A percentile compares a stretch with the other conserved stretches of the same genome.
These are phyloP conservation scores for Fusarium armeniacum DNA, from an alignment of 2,329 filamentous ascomycete species.

Conservation along the genomic window DNA sequence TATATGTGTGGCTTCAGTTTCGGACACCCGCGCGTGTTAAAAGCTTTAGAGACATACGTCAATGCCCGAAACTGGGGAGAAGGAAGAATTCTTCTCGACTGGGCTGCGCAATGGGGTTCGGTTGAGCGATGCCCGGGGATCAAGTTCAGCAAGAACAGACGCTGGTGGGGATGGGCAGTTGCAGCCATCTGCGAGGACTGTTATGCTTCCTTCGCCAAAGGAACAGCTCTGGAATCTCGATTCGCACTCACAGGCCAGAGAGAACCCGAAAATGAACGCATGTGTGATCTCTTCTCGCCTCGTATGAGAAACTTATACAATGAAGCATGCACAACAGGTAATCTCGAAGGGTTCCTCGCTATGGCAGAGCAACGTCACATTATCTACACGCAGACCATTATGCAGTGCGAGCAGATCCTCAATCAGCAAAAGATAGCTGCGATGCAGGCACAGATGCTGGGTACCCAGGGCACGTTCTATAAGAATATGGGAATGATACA, in stretches of 20 bases:
- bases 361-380: constrained; percentile 46
- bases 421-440: constrained; percentile 46
- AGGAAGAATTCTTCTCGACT: constrained; percentile 47
- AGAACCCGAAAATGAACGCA: constrained; percentile 34
- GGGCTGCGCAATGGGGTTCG: constrained; percentile 49
- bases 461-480: constrained; percentile 48
- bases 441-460: constrained; percentile 47
- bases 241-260: constrained; percentile 50
- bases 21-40: constrained; percentile 47
- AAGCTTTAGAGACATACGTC: constrained; percentile 44
- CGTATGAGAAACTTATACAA: constrained; percentile 55
- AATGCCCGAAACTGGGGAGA: constrained; percentile 52
- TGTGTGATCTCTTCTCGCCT: constrained; percentile 57
- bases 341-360: constrained; percentile 48
- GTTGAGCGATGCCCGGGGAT: constrained; percentile 49
- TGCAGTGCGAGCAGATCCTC: constrained; percentile 47
- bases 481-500: constrained; percentile 41
- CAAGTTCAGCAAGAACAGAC: constrained; percentile 24
- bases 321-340: constrained; percentile 48
- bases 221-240: constrained; percentile 46
- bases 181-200: constrained; percentile 57
- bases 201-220: constrained; percentile 53
- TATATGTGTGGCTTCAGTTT: constrained; percentile 55
- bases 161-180: constrained; percentile 55
- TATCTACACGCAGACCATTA: constrained; percentile 54